phyloP scores from a whole-genome alignment of 257 asterid species.

The Solanum megistacrolobum region DNA sequence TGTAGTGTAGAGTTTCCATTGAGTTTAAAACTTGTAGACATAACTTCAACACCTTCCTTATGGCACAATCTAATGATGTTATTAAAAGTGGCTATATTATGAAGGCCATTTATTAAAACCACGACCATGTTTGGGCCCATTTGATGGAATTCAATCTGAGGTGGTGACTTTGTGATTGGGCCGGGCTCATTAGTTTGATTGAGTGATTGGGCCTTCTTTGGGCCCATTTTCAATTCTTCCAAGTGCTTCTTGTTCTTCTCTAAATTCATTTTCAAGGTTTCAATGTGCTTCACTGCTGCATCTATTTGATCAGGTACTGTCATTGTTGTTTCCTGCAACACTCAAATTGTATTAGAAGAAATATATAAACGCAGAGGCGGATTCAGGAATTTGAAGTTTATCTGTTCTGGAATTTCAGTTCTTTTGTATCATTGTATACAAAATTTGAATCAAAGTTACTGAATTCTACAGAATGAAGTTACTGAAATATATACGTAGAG shows the following conservation, averaged over 20 bases:
- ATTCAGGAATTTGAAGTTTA: background rate
- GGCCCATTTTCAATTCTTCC: slow-evolving; percentile 8
- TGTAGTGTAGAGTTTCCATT: slow-evolving; percentile 33
- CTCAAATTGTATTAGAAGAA: background rate
- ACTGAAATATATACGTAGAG: background rate
- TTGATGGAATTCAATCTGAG: slow-evolving; percentile 31
- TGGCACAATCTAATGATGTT: slow-evolving; percentile 15
- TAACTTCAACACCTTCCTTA: slow-evolving; percentile 28
- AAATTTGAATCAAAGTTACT: background rate
- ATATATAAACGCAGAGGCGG: background rate
- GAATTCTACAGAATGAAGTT: background rate
- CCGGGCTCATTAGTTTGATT: background rate
- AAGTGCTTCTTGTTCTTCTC: slow-evolving; percentile 22
- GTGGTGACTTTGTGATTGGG: background rate
- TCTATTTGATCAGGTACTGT: slow-evolving; percentile 39
- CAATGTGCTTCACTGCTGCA: slow-evolving; percentile 29
- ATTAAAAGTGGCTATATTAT: slow-evolving; percentile 16
- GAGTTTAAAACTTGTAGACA: slow-evolving; percentile 24
- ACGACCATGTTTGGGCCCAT: slow-evolving; percentile 30
- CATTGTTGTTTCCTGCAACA: slow-evolving; percentile 20
- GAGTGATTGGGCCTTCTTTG: background rate
- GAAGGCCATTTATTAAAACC: slow-evolving; percentile 16
- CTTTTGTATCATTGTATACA: background rate
- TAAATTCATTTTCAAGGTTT: slow-evolving; percentile 11
- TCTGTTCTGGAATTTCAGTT: background rate